Evolutionary conservation across 345 rosid species (phyloP).

Genomic region (Brassica incana): DNA sequence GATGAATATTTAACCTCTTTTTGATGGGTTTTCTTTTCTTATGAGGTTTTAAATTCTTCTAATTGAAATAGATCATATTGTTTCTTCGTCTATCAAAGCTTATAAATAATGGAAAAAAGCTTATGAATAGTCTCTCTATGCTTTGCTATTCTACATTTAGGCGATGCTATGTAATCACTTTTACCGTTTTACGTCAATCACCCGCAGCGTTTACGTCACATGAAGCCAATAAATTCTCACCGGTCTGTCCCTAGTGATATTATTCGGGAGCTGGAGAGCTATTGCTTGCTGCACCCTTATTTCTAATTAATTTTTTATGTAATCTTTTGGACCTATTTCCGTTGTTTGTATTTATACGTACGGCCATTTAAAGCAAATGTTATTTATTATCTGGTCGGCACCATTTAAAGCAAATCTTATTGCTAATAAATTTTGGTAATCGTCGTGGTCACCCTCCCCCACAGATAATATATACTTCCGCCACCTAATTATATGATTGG

Average conservation of each 20-base stretch:
- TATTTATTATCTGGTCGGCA: slow-evolving; percentile 30
- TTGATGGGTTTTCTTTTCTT: not conserved
- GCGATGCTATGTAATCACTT: not conserved
- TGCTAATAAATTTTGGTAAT: slow-evolving; percentile 19
- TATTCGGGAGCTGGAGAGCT: slow-evolving; percentile 3
- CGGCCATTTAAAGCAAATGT: slow-evolving; percentile 23
- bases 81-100: not conserved
- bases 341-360: slow-evolving; percentile 17
- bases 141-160: not conserved
- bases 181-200: not conserved
- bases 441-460: slow-evolving; percentile 21
- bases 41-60: not conserved
- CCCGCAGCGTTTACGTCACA: not conserved
- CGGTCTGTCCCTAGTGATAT: slow-evolving; percentile 2
- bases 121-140: not conserved
- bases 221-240: not conserved
- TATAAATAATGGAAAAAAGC: too few species aligned
- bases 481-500: slow-evolving; percentile 14
- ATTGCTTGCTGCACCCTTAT: not conserved
- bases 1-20: not conserved
- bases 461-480: not conserved
- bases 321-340: not conserved
- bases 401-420: slow-evolving; percentile 32
- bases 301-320: slow-evolving; percentile 1
- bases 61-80: not conserved